Evolutionary conservation across 139 green algal genomes (phyloP), one percentile per base, ranked within the genome.

Genomic region (Chlorella sorokiniana): DNA sequence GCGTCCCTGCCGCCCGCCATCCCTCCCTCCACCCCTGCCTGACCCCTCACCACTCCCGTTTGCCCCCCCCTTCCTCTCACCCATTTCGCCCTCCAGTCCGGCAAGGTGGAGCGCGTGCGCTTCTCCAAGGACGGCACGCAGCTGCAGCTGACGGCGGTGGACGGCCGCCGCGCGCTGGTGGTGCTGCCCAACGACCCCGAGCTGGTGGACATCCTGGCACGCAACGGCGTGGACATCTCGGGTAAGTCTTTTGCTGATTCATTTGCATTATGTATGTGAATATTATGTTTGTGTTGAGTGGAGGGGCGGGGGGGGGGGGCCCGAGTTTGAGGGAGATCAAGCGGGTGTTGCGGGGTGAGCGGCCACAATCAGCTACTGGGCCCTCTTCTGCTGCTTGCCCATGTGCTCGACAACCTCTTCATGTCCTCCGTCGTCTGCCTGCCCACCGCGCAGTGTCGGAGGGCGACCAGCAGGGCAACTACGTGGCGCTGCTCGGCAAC

Each of bases 101-200:
- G 94, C 86, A 98, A 98, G 89, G 95, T 99, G 0, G 97, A 99
- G 91, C 95, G 97, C 67, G 97, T 99, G 51, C 91, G 97, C 48
- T 99, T 99, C 91, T 88, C 83, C 89, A 99, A 99, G 92, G 97
- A 99, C 78, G 97, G 97, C 81, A 88, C 86, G 48, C 86, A 92
- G 82, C 86, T 98, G 68, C 88, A 95, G 85, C 84, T 96, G 33
- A 94, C 92, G 23, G 89, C 90, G 25, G 74, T 93, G 41, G 90
- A 95, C 84, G 93, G 92, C 11, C 84, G 91, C n/a, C 83, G 93
- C 56, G 93, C 93, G 3, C 64, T 92, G 38, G 95, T 98, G 27
- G 87, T 91, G 25, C 86, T 97, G 23, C 94, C 95, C 37, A 97
- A 96, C 80, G 95, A 98, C 84, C 94, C 95, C 23, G 94, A 97